Evolutionary conservation across 257 asterid species (phyloP), one percentile per base, ranked within the genome.

Genomic region (Forsythia viridissima): DNA sequence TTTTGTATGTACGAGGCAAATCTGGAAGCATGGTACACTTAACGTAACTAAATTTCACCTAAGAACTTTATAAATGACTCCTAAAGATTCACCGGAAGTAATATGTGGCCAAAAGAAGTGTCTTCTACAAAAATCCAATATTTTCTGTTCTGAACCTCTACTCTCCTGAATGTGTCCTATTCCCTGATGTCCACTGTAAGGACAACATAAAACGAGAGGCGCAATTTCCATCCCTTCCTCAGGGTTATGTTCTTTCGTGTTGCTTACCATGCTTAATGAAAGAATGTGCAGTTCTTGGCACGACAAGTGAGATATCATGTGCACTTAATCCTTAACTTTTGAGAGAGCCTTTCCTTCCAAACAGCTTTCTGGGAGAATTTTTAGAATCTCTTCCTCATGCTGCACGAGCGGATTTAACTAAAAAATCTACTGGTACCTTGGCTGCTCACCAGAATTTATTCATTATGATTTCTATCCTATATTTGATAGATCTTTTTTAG

Each of bases 171-270:
- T 21, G 42, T 11, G 61, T 12, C 21, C 61, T 43, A 6, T 71
- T 20, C 34, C 57, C n/a, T 21, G 18, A 24, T 42, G 59, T 43
- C 40, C 16, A 71, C 9, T 13, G 16, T 16, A 71, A 20, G 20
- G 57, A 15, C 73, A 39, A 70, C 51, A 9, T 18, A n/a, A 9
- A 36, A 36, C 15, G 6, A 48, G 59, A 20, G 40, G 8, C 21
- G 20, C 67, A 71, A 42, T 71, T 71, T 71, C 61, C 12, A 59
- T 71, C 61, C n/a, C 38, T 71, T 42, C 67, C 4, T 59, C n/a
- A 16, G 66, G 67, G 30, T 59, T 57, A 6, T 59, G 30, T n/a
- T 20, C 37, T 59, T 59, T 59, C 12, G 6, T 71, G 18, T 41
- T 42, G 57, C 24, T 36, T 73, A 42, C n/a, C 48, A 36, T 74